phyloP scores from a whole-genome alignment of 495 filamentous ascomycete genomes.

The Viridothelium virens region DNA sequence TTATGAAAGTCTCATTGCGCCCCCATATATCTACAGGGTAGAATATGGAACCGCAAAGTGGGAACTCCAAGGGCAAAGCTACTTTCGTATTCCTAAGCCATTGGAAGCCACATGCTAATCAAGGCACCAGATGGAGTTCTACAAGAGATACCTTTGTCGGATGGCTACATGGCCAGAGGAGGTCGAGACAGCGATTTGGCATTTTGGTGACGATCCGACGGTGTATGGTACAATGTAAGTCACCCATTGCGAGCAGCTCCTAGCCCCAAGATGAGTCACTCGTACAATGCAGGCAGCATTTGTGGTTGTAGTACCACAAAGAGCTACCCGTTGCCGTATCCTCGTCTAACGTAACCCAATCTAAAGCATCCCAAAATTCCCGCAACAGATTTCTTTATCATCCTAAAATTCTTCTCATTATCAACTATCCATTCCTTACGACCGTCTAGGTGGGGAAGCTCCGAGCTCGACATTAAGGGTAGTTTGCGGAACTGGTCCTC shows the following conservation, averaged over 20 bases:
- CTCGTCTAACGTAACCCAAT: no score
- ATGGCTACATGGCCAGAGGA: conserved; percentile 31
- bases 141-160: conserved; percentile 37
- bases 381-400: no score
- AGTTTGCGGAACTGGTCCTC: not conserved
- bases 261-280: no score
- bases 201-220: not conserved
- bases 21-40: no score
- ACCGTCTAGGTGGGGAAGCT: not conserved
- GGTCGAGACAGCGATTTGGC: not conserved
- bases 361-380: no score
- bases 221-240: not conserved
- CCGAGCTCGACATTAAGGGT: not conserved
- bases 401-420: not conserved
- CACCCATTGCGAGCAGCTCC: not conserved
- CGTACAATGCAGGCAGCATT: no score
- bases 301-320: not conserved
- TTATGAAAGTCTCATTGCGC: no score
- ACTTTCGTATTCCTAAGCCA: no score
- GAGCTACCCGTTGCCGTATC: not conserved
- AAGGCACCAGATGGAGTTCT: conserved; percentile 32
- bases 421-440: not conserved
- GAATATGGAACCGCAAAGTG: no score
- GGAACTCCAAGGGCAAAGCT: no score
- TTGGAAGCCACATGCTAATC: no score